Percentiles rank a stretch among this genome's conserved stretches.
phyloP scores from a whole-genome alignment of 441 rosid species.

The Populus hybrid region DNA sequence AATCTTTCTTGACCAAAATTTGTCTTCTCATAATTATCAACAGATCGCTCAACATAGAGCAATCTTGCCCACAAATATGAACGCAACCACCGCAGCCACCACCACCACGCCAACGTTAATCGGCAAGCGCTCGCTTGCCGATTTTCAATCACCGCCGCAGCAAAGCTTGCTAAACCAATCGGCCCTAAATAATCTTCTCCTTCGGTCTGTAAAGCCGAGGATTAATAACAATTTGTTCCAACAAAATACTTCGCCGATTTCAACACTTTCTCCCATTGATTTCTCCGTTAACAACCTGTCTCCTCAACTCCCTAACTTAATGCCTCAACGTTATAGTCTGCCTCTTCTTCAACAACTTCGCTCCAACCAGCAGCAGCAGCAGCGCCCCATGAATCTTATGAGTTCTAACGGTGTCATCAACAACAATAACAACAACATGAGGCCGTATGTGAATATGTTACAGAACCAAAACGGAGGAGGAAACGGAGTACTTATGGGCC shows the following conservation, averaged over 20 bases:
- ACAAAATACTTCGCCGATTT: slow-evolving; percentile 45
- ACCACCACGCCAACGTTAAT: slow-evolving; percentile 14
- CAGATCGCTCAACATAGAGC: slow-evolving; percentile 53
- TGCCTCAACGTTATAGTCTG: slow-evolving; percentile 40
- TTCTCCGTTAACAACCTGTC: slow-evolving; percentile 30
- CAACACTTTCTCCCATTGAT: slow-evolving; percentile 29
- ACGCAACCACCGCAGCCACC: slow-evolving; percentile 13
- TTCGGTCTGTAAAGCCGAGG: slow-evolving; percentile 71
- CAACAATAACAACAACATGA: not conserved
- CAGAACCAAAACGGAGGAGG: slow-evolving; percentile 5
- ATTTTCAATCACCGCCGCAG: slow-evolving; percentile 41
- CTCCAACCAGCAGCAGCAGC: slow-evolving; percentile 12
- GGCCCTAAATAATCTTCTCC: slow-evolving; percentile 40
- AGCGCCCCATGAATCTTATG: slow-evolving; percentile 14
- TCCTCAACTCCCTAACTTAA: slow-evolving; percentile 22
- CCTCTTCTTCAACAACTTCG: slow-evolving; percentile 56
- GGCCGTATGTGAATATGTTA: not conserved
- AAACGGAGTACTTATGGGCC: slow-evolving; percentile 14
- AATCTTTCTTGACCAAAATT: slow-evolving; percentile 48
- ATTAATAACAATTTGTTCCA: slow-evolving; percentile 14
- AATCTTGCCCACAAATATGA: not conserved
- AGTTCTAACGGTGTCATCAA: not conserved
- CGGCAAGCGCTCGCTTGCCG: slow-evolving; percentile 67
- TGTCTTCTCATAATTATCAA: slow-evolving; percentile 8
- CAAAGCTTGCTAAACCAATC: slow-evolving; percentile 18